These are phyloP conservation scores for Arthrocladium fulminans DNA, from an alignment of 2,329 filamentous ascomycete genomes.

Conservation along the genomic window DNA sequence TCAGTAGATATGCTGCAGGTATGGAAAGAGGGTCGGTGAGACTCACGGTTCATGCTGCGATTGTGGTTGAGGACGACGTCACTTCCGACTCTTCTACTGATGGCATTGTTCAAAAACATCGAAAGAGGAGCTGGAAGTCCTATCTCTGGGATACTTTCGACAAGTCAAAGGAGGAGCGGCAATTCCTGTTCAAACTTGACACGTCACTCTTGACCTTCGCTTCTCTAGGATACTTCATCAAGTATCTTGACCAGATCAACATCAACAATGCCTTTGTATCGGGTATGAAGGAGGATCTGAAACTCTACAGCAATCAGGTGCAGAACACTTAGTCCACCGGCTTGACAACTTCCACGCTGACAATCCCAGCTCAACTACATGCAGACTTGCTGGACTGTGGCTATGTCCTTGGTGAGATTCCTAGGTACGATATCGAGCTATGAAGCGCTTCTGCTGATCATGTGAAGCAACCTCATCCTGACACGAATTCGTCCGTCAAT, in stretches of 20 bases:
- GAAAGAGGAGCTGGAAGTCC: no score
- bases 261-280: conserved; percentile 23
- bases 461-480: no score
- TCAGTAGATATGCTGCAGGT: no score
- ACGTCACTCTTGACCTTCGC: conserved; percentile 34
- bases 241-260: conserved; percentile 17
- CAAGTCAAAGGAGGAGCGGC: conserved; percentile 36
- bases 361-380: conserved; percentile 30
- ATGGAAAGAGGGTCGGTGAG: no score
- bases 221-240: conserved; percentile 32
- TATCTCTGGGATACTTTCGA: conserved; percentile 47
- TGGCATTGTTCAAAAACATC: no score
- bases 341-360: no score
- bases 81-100: no score
- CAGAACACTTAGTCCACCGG: conserved; percentile 35
- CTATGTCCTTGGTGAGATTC: conserved; percentile 34
- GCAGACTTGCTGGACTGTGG: conserved; percentile 34
- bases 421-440: no score
- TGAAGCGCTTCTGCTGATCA: no score
- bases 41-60: no score
- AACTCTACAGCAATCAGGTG: conserved; percentile 42
- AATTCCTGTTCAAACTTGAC: conserved; percentile 31
- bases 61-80: no score
- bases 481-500: conserved; percentile 27
- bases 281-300: conserved; percentile 40